Evolutionary conservation across 2,329 filamentous ascomycete genomes (phyloP), one percentile per base, ranked within the genome.

Genomic region (Fusarium anguioides): DNA sequence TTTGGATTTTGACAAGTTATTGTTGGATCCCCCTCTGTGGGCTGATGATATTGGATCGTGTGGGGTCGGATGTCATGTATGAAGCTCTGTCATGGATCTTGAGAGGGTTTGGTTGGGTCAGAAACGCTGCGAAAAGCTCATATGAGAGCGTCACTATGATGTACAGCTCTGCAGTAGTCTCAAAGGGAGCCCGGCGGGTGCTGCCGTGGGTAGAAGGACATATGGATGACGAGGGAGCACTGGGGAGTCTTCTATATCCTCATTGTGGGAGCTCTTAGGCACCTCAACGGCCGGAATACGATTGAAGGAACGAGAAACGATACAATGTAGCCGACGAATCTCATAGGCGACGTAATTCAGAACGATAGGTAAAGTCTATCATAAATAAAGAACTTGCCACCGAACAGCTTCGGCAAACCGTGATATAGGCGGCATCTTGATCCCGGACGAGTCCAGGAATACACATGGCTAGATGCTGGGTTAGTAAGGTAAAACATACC

Each of bases 1-100:
- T 70, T 20, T 70, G 66, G 66, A 12, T 24, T 15, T 44, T 70
- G 36, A 69, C 66, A 10, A 66, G 50, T 18, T 64, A 69, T n/a
- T 69, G 55, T 24, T 67, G 66, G 58, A 64, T 66, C 17, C 60
- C 66, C 18, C 60, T 70, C 11, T 60, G 60, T 15, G 62, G 52
- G 14, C 26, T 69, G 23, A 64, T 68, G 58, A 41, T 69, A 31
- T 70, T 62, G 66, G 66, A 68, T 17, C 66, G 61, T 39, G 47
- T 37, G 7, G 66, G 66, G 15, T 59, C 66, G 39, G 44, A 59
- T 49, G 56, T 69, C 20, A 61, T 54, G 12, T 60, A 69, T 23
- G 29, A 49, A 27, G 24, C 62, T 11, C 36, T 68, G 24, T 66
- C 45, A 24, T 23, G 33, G 27, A 37, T 42, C 2, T 23, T 66